Percentiles rank a stretch among this genome's conserved stretches.
phyloP scores from a whole-genome alignment of 2,329 filamentous ascomycete genomes.

The Mycocentrospora acerina region DNA sequence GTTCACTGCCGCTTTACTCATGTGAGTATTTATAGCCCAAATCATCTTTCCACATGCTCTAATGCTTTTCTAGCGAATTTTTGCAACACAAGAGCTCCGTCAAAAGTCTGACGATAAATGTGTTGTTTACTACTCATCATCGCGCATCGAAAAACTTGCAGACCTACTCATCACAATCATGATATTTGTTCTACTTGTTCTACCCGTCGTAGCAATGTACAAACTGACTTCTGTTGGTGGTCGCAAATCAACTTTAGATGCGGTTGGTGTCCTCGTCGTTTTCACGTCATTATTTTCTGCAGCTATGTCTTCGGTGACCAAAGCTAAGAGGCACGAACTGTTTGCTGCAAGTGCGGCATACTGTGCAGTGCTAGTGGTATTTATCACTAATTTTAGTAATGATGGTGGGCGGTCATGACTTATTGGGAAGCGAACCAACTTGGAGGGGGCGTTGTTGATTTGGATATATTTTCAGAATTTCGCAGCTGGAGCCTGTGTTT shows the following conservation, averaged over 20 bases:
- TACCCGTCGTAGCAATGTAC: conserved; percentile 43
- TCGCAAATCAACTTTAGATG: conserved; percentile 36
- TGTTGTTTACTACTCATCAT: conserved; percentile 34
- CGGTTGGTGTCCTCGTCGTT: conserved; percentile 43
- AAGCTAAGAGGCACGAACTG: conserved; percentile 37
- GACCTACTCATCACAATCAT: conserved; percentile 39
- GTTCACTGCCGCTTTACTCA: conserved; percentile 21
- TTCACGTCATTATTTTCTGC: conserved; percentile 42
- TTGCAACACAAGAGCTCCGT: conserved; percentile 33
- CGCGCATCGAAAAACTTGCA: conserved; percentile 37
- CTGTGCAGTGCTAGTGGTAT: conserved; percentile 41
- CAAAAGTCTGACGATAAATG: conserved; percentile 28
- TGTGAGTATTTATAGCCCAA: conserved; percentile 19
- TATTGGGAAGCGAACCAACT: no score
- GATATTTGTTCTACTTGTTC: conserved; percentile 41
- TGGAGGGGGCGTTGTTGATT: no score
- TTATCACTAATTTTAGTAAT: conserved; percentile 39
- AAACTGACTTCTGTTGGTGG: conserved; percentile 28
- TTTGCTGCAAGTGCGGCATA: conserved; percentile 41
- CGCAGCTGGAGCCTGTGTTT: no score
- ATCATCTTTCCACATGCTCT: neutral
- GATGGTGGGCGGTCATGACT: no score
- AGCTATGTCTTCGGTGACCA: conserved; percentile 37
- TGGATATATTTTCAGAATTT: no score
- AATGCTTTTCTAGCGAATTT: conserved; percentile 24